Conservation (phyloP, 1,284 basidiomycete species). For the Coniferiporia weirii region DNA sequence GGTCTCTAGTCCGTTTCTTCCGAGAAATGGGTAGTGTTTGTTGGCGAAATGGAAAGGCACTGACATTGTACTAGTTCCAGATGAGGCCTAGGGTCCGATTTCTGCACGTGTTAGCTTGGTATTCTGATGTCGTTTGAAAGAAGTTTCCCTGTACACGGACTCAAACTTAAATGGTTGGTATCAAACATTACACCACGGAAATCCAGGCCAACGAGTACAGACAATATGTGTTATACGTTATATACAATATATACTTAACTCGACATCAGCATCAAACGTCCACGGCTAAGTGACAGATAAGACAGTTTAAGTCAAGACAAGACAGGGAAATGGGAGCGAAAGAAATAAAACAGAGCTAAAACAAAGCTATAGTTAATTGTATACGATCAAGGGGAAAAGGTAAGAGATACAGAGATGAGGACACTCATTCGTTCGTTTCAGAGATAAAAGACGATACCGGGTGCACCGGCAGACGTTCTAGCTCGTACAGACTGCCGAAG, state of each 20-base stretch:
- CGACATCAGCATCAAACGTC: not conserved
- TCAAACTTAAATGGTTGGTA: not conserved
- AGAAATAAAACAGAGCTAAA: not conserved
- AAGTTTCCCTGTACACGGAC: no score
- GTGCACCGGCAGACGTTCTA: not conserved
- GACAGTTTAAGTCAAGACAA: not conserved
- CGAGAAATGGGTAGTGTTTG: no score
- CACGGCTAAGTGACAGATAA: not conserved
- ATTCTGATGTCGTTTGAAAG: no score
- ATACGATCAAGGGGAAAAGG: not conserved
- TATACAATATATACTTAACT: not conserved
- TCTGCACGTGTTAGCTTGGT: no score
- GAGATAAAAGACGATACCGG: no score
- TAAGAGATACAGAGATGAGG: not conserved
- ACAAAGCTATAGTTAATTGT: not conserved
- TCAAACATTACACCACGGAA: not conserved
- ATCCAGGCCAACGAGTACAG: not conserved
- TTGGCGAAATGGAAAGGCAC: no score
- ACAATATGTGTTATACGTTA: not conserved
- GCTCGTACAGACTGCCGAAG: not conserved
- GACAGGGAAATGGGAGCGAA: not conserved
- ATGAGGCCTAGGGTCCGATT: no score
- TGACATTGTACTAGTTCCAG: no score
- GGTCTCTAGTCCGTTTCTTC: no score
- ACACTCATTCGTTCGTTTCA: not conserved